Conservation (phyloP, 2,329 filamentous ascomycete species). For the Fusarium succisae region DNA sequence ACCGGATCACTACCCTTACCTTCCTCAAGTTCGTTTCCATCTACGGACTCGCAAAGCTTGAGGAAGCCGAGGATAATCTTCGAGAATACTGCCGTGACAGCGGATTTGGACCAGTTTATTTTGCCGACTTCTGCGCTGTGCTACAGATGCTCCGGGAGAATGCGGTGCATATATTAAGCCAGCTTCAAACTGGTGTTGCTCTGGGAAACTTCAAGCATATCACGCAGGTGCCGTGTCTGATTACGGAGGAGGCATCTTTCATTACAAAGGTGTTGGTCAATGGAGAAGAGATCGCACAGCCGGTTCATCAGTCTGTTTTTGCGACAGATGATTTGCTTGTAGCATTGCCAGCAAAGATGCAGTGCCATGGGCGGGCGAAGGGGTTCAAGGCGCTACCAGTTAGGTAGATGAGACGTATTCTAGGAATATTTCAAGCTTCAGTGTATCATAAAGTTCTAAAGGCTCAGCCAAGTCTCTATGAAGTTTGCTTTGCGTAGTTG, state of each 20-base stretch:
- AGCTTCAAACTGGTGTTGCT: background rate
- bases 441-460: background rate
- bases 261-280: background rate
- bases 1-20: background rate
- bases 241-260: background rate
- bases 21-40: background rate
- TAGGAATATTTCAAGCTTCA: background rate
- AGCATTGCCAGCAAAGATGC: background rate
- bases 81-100: background rate
- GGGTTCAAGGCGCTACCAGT: background rate
- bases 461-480: background rate
- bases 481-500: rapidly evolving
- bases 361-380: background rate
- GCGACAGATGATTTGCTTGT: background rate
- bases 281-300: background rate
- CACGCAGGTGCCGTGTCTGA: background rate
- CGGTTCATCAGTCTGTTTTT: background rate
- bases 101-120: background rate
- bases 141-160: background rate
- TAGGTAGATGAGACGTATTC: background rate
- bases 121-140: background rate
- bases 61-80: background rate
- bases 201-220: background rate
- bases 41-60: background rate
- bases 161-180: background rate